These are phyloP conservation scores for Lonicera japonica DNA, from an alignment of 129 eudicot genomes.

Conservation along the genomic window DNA sequence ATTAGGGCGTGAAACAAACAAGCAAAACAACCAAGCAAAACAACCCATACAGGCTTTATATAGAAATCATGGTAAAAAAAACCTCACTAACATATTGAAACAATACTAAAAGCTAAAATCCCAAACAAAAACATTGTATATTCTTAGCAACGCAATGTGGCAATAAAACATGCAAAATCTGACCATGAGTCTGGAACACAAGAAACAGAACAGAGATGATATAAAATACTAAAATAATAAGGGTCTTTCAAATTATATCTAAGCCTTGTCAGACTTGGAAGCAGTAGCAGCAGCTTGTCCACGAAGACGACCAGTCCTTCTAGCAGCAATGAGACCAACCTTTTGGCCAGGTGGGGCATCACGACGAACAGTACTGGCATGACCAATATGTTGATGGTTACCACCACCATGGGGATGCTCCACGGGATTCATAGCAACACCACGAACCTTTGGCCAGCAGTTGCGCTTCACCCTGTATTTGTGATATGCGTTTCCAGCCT, in stretches of 20 bases:
- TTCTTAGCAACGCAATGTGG: conserved; percentile 14
- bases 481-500: conserved; percentile 59
- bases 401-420: conserved; percentile 69
- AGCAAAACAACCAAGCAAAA: no score
- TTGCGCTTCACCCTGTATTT: conserved; percentile 53
- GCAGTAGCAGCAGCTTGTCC: conserved; percentile 56
- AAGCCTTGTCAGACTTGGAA: conserved; percentile 42
- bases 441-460: conserved; percentile 69
- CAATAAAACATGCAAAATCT: conserved; percentile 15
- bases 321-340: conserved; percentile 61
- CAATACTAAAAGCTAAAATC: conserved; percentile 1
- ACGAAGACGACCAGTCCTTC: conserved; percentile 56
- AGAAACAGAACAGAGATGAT: conserved; percentile 1
- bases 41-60: no score
- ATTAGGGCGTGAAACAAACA: no score
- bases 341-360: conserved; percentile 65
- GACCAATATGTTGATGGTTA: conserved; percentile 66
- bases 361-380: conserved; percentile 52
- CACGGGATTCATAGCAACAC: conserved; percentile 65
- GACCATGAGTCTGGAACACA: conserved; percentile 5
- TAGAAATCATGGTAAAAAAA: no score
- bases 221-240: conserved; percentile 4
- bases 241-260: not conserved
- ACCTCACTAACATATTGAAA: no score
- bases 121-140: conserved; percentile 19